Base-by-base conservation (phyloP, 345 rosid species). In the Noccaea caerulescens region DNA sequence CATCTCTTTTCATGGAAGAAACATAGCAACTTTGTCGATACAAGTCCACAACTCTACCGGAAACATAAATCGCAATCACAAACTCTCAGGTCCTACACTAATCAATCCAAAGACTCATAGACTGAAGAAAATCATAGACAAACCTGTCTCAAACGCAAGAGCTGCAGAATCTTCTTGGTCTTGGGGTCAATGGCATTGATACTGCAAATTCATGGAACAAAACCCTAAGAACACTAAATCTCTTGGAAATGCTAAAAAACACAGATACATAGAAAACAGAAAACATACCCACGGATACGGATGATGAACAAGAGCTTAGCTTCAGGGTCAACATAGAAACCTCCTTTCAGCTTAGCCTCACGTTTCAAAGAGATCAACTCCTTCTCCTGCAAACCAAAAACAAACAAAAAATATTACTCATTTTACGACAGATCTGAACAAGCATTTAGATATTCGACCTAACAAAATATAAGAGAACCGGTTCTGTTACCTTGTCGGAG, bases 101-200 rank as follows among this genome's bases (percentile, higher is more conserved):
- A 27, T 55, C 8, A 41, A 16, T 44, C 23, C 18, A 12, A 44
- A 43, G 43, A 45, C 57, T 23, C 11, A 2, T 33, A 56, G 3
- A 18, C 3, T 1, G 9, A 37, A 4, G 7, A 10, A 51, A 10
- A 11, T 16, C 8, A 12, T 2, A 23, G 8, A 41, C 36, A 13
- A 69, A 93, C 97, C 98, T 93, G 98, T 85, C 94, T 82, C 81
- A 93, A 60, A 67, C 97, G 93, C 70, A 93, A 63, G n/a, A 93
- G 97, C 87, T 88, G 97, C 80, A 93, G 82, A 57, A 93, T 93
- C 84, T 82, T 88, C 75, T 85, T 84, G 1, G 93, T 84, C 79
- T 86, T 90, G 0, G 98, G 98, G 79, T 92, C 82, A 79, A 92
- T 87, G 0, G 98, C 97, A 66, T 92, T 92, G 73, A 92, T 90